Evolutionary conservation across 129 eudicot species (phyloP).

Genomic region (Escallonia rubra): DNA sequence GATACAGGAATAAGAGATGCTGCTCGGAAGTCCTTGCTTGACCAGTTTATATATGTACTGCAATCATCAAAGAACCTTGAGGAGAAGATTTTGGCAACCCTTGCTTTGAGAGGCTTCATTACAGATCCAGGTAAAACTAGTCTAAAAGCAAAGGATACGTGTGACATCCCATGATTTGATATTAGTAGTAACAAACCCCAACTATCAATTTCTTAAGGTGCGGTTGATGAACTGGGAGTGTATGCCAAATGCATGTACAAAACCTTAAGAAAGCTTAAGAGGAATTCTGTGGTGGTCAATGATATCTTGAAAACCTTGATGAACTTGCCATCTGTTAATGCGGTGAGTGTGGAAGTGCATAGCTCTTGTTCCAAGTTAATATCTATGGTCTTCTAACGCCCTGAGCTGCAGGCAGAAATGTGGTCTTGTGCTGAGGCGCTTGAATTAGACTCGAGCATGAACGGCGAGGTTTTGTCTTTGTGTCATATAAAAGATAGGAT

Average conservation of each 20-base stretch:
- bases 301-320: conserved; percentile 69
- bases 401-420: conserved; percentile 56
- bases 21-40: conserved; percentile 61
- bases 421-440: conserved; percentile 62
- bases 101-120: conserved; percentile 66
- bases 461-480: conserved; percentile 64
- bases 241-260: conserved; percentile 66
- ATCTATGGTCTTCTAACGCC: background rate
- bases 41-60: conserved; percentile 52
- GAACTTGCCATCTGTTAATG: conserved; percentile 58
- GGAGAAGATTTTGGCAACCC: conserved; percentile 67
- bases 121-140: conserved; percentile 52
- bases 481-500: conserved; percentile 45
- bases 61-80: conserved; percentile 70
- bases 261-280: conserved; percentile 59
- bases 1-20: conserved; percentile 62
- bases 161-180: background rate
- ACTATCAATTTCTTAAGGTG: conserved; percentile 30
- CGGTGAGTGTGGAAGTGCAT: conserved; percentile 39
- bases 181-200: conserved; percentile 9
- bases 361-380: background rate
- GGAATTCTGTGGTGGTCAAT: conserved; percentile 44
- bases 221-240: conserved; percentile 53
- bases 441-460: conserved; percentile 52
- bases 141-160: background rate